Base-by-base conservation (phyloP, 768 basidiomycete species). In the Phlebiopsis flavidoalba region DNA sequence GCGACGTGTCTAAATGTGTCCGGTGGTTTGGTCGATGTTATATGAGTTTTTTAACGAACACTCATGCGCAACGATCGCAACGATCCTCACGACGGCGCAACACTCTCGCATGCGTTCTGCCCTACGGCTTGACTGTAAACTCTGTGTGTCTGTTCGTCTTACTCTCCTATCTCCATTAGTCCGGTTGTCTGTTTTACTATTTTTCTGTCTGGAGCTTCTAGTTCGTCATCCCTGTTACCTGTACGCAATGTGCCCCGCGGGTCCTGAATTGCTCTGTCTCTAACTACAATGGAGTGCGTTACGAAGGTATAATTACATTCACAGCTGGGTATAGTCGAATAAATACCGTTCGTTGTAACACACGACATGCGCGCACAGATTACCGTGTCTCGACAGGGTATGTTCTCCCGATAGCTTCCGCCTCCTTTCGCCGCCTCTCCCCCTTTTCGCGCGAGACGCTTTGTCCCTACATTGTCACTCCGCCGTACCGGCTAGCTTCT, bases 401-500 rank as follows among this genome's bases (percentile, higher is more conserved):
- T 56, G 92, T 70, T 64, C 89, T 79, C 21, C 89, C 87, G 50
- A 94, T 82, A 19, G 83, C 80, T 57, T 93, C 91, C 26, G 89
- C 89, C 72, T 93, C 90, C 68, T 82, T 91, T 65, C 85, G 79
- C 57, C 91, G 80, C 68, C 76, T 84, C 68, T 92, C 89, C 3
- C 83, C 91, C 53, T 79, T 73, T 64, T 93, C 89, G 59, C 86
- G 79, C 14, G 83, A 78, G 11, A 76, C 66, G 24, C n/a, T n/a
- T 74, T 66, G 62, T 91, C 87, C 51, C 88, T 80, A 64, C 86
- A 84, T 6, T 77, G 79, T 5, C n/a, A n/a, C n/a, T n/a, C 81
- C 71, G 1, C 91, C 89, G 66, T 80, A 87, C 59, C 79, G 84
- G 86, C 84, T 46, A 95, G 76, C 72, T 94, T 94, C 66, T 93